Percentiles rank a stretch among this genome's conserved stretches.
Conservation (phyloP, 306 rosid species). For the Neltuma alba region DNA sequence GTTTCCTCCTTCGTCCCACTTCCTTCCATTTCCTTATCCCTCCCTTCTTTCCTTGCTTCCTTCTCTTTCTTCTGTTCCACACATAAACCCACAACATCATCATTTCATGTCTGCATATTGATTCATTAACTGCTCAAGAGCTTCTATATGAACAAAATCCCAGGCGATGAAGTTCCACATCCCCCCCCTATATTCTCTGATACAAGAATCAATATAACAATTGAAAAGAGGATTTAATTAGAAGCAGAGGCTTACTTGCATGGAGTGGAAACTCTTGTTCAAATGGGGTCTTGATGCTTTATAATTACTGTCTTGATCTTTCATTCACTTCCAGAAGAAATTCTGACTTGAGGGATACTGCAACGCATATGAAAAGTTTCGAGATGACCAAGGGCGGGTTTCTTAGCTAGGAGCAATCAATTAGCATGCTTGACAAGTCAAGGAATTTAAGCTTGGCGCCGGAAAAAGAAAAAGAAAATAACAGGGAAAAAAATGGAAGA, state of each 20-base stretch:
- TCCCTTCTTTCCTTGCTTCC: conserved; percentile 47
- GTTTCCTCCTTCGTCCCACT: conserved; percentile 56
- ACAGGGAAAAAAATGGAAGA: background rate
- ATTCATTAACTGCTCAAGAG: background rate
- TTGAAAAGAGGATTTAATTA: background rate
- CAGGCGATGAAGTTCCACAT: background rate
- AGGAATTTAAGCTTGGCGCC: conserved; percentile 48
- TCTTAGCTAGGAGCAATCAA: conserved; percentile 34
- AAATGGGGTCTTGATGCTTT: conserved; percentile 46
- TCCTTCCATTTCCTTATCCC: conserved; percentile 52
- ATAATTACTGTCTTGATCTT: conserved; percentile 5
- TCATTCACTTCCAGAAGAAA: conserved; percentile 42
- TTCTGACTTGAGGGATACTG: conserved; percentile 46
- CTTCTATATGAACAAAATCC: no score
- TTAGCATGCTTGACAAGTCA: conserved; percentile 57
- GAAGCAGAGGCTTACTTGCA: conserved; percentile 51
- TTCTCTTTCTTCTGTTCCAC: conserved; percentile 48
- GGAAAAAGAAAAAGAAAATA: conserved; percentile 21
- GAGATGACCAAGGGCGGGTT: conserved; percentile 10
- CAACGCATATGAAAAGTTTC: conserved; percentile 20
- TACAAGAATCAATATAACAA: conserved; percentile 22
- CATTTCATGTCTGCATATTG: background rate
- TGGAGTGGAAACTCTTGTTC: conserved; percentile 47
- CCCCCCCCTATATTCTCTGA: conserved; percentile 4
- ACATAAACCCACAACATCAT: conserved; percentile 35